Evolutionary conservation across 768 basidiomycete genomes (phyloP).

Genomic region (Mycena rosella): DNA sequence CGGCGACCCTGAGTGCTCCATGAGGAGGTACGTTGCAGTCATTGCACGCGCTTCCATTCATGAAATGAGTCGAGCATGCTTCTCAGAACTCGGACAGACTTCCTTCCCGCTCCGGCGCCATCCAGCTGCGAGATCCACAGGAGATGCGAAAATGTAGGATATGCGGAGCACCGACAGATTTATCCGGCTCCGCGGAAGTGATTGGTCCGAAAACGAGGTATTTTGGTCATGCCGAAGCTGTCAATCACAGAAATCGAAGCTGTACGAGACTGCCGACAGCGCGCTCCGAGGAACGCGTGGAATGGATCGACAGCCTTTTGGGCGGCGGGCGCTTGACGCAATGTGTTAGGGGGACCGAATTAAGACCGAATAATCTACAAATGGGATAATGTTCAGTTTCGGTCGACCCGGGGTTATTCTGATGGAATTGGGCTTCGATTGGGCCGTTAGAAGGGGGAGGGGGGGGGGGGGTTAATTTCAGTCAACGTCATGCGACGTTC

Average conservation of each 20-base stretch:
- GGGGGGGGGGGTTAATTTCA: constrained; percentile 22
- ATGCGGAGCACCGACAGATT: neutral
- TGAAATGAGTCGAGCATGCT: too few relatives aligned
- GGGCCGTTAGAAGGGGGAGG: too few relatives aligned
- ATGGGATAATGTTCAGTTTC: neutral
- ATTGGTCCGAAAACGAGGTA: neutral
- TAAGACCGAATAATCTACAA: neutral
- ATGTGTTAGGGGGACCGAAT: neutral
- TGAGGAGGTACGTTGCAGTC: neutral
- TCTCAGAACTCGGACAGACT: too few relatives aligned
- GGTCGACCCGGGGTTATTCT: neutral
- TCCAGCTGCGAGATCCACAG: neutral
- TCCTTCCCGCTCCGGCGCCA: neutral
- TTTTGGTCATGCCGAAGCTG: neutral
- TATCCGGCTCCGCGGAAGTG: too few relatives aligned
- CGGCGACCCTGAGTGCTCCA: neutral
- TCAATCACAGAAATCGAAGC: neutral
- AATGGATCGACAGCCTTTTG: constrained; percentile 20
- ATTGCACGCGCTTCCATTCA: neutral
- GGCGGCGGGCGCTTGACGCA: constrained; percentile 12
- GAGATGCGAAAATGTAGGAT: neutral
- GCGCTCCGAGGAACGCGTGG: neutral
- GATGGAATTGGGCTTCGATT: neutral
- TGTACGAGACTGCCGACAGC: neutral
- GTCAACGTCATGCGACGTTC: constrained; percentile 15